Evolutionary conservation across 805 yeast species (phyloP).

Genomic region (Phaffomyces thermotolerans): DNA sequence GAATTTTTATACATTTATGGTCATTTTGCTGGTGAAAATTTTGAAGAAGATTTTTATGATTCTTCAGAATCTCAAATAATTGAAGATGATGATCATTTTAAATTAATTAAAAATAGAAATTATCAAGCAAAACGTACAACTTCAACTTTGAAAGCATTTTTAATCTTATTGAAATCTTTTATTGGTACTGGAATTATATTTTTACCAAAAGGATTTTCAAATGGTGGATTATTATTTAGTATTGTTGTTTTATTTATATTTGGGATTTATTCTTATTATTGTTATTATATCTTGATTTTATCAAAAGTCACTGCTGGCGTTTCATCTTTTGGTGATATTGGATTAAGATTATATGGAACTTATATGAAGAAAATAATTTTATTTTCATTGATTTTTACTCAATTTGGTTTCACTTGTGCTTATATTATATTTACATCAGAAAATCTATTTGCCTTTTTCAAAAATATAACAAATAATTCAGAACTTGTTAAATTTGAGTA

Average conservation of each 20-base stretch:
- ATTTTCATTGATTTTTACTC: slow-evolving; percentile 59
- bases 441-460: slow-evolving; percentile 56
- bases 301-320: slow-evolving; percentile 55
- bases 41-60: slow-evolving; percentile 50
- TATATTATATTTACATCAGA: slow-evolving; percentile 75
- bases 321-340: slow-evolving; percentile 76
- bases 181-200: slow-evolving; percentile 73
- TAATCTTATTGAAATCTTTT: slow-evolving; percentile 64
- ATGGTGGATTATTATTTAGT: slow-evolving; percentile 67
- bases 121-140: slow-evolving; percentile 52
- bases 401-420: slow-evolving; percentile 75
- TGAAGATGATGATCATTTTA: slow-evolving; percentile 25
- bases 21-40: slow-evolving; percentile 79
- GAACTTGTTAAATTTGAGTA: slow-evolving; percentile 29
- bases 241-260: slow-evolving; percentile 44
- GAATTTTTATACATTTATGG: slow-evolving; percentile 77
- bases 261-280: slow-evolving; percentile 70
- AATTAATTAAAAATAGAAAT: slow-evolving; percentile 11
- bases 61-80: slow-evolving; percentile 11
- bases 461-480: slow-evolving; percentile 36
- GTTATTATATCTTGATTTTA: slow-evolving; percentile 57
- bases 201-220: slow-evolving; percentile 60
- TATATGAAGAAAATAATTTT: slow-evolving; percentile 60
- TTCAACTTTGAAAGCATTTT: slow-evolving; percentile 64
- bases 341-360: slow-evolving; percentile 52